Percentiles rank a stretch among this genome's conserved stretches.
phyloP scores from a whole-genome alignment of 345 rosid species.

The Erucastrum elatum region DNA sequence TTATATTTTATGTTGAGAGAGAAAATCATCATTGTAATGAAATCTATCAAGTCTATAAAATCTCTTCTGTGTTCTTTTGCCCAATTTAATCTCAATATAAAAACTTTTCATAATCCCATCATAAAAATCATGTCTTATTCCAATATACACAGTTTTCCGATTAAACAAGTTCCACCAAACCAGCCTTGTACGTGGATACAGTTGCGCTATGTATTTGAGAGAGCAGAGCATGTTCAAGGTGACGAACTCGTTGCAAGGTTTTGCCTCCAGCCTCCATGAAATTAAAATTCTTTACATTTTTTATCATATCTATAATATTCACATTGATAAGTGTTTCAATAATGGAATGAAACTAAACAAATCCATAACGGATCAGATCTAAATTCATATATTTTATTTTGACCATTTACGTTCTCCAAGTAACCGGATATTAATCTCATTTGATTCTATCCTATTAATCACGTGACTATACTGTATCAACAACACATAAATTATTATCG shows the following conservation, averaged over 20 bases:
- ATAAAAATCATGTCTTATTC: no score
- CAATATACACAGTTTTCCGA: no score
- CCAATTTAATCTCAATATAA: no score
- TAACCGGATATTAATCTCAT: slow-evolving; percentile 13
- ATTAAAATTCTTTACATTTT: slow-evolving; percentile 1
- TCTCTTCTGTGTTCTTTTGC: no score
- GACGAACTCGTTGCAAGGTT: slow-evolving; percentile 56
- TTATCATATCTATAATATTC: slow-evolving; percentile 19
- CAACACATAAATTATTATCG: no score
- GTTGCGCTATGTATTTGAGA: slow-evolving; percentile 4
- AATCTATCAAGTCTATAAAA: no score
- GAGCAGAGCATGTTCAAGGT: slow-evolving; percentile 53
- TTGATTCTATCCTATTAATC: slow-evolving; percentile 6
- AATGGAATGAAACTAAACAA: background rate
- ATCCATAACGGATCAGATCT: background rate
- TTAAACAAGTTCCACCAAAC: background rate
- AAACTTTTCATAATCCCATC: no score
- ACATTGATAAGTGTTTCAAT: background rate
- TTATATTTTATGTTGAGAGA: no score
- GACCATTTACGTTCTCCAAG: slow-evolving; percentile 23
- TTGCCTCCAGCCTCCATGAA: slow-evolving; percentile 46
- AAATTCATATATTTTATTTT: background rate
- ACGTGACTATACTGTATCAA: background rate
- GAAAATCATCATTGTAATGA: no score
- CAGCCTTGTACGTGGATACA: slow-evolving; percentile 33